A percentile compares a stretch with the other conserved stretches of the same genome.
phyloP scores from a whole-genome alignment of 1,284 basidiomycete species.

The Wolfiporia cocos region DNA sequence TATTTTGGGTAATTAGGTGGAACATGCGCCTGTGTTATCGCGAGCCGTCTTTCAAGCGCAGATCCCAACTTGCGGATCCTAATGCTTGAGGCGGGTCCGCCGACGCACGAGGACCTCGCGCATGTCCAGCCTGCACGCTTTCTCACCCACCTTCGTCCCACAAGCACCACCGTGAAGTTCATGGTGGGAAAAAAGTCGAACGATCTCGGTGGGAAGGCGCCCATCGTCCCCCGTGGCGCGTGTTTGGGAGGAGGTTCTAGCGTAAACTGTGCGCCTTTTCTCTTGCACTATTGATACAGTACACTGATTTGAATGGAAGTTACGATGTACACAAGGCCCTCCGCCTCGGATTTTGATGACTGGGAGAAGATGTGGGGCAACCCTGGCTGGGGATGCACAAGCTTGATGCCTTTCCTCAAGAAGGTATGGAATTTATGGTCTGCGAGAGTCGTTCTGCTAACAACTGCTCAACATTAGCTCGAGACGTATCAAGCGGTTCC shows the following conservation, averaged over 20 bases:
- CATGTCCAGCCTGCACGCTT: constrained; percentile 29
- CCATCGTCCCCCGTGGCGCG: constrained; percentile 34
- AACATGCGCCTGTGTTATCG: constrained; percentile 34
- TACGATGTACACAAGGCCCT: constrained; percentile 43
- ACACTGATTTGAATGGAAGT: constrained; percentile 7
- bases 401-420: constrained; percentile 33
- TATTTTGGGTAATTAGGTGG: constrained; percentile 27
- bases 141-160: constrained; percentile 20
- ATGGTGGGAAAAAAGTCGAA: constrained; percentile 19
- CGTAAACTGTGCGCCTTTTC: constrained; percentile 43
- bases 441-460: neutral
- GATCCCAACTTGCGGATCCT: constrained; percentile 35
- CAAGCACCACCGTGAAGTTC: constrained; percentile 15
- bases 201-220: constrained; percentile 35
- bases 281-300: neutral
- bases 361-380: constrained; percentile 28
- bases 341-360: constrained; percentile 46
- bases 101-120: constrained; percentile 23
- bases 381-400: constrained; percentile 44
- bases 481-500: constrained; percentile 40
- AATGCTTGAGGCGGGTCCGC: constrained; percentile 35
- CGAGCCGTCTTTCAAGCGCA: constrained; percentile 36
- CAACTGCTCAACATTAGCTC: constrained; percentile 37
- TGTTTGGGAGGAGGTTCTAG: constrained; percentile 51
- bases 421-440: constrained; percentile 10